These are phyloP conservation scores for Viola pubescens DNA, from an alignment of 441 rosid genomes.

Conservation along the genomic window DNA sequence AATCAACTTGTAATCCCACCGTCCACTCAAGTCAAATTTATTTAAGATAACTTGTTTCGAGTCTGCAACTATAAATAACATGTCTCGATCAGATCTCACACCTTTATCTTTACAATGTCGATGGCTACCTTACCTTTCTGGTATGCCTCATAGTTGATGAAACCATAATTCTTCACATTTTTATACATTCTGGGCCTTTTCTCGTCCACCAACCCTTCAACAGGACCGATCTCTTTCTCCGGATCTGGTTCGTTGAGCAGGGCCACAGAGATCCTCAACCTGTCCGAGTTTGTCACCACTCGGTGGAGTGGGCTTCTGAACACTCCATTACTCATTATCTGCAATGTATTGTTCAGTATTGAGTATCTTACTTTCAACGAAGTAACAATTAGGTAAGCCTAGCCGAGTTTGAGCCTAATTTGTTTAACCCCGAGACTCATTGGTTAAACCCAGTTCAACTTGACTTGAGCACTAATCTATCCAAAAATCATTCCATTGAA, in stretches of 20 bases:
- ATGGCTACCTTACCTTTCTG: slow-evolving; percentile 20
- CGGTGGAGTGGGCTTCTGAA: slow-evolving; percentile 55
- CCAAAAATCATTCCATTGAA: too few species aligned
- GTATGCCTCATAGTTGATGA: slow-evolving; percentile 21
- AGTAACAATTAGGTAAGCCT: too few species aligned
- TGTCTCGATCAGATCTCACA: too few species aligned
- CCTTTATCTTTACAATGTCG: slow-evolving; percentile 10
- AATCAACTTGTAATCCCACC: too few species aligned
- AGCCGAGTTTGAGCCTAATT: too few species aligned
- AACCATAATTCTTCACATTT: slow-evolving; percentile 21
- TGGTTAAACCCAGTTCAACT: too few species aligned
- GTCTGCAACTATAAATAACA: too few species aligned
- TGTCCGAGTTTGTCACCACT: slow-evolving; percentile 36
- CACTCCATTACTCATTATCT: slow-evolving; percentile 59
- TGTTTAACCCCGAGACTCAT: too few species aligned
- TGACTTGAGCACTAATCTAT: too few species aligned
- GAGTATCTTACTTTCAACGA: too few species aligned
- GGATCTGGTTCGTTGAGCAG: slow-evolving; percentile 36
- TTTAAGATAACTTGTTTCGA: too few species aligned
- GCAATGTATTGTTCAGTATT: background rate
- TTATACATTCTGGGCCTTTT: slow-evolving; percentile 34
- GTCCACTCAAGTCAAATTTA: too few species aligned
- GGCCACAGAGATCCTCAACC: slow-evolving; percentile 46
- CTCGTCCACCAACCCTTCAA: slow-evolving; percentile 28
- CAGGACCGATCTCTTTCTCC: slow-evolving; percentile 38